These are phyloP conservation scores for Metschnikowia colocasiae DNA, from an alignment of 805 yeast genomes.

Conservation along the genomic window DNA sequence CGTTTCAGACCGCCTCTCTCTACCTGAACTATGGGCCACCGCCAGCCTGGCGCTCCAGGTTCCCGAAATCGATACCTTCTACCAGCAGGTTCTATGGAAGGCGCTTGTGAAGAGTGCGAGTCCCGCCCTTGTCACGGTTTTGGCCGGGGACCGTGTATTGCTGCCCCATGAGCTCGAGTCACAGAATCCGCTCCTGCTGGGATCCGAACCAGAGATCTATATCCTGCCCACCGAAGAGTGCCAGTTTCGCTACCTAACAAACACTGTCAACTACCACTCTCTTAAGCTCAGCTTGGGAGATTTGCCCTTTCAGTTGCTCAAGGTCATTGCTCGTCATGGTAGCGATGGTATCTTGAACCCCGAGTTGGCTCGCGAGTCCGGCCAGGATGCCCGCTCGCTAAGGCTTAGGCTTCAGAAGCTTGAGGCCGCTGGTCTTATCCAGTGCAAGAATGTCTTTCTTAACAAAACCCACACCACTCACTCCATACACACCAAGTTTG, in stretches of 20 bases:
- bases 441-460: conserved; percentile 32
- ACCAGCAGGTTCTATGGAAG: conserved; percentile 39
- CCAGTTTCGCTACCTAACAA: conserved; percentile 57
- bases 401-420: conserved; percentile 59
- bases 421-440: conserved; percentile 47
- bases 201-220: conserved; percentile 16
- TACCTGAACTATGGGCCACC: conserved; percentile 13
- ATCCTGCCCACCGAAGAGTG: conserved; percentile 48
- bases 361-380: conserved; percentile 51
- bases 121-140: conserved; percentile 12
- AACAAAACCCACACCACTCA: conserved; percentile 52
- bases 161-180: background rate
- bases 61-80: conserved; percentile 29
- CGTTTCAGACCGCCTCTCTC: conserved; percentile 15
- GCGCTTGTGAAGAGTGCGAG: conserved; percentile 28
- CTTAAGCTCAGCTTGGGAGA: conserved; percentile 54
- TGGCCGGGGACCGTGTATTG: conserved; percentile 8
- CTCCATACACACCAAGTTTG: conserved; percentile 49
- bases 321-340: conserved; percentile 58
- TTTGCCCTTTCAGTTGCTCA: conserved; percentile 49
- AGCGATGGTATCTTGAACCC: conserved; percentile 56
- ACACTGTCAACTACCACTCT: conserved; percentile 41
- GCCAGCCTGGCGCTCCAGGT: conserved; percentile 6
- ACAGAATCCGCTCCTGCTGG: conserved; percentile 3
- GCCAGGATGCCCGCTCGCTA: conserved; percentile 69